Base-by-base conservation (phyloP, 345 rosid species). In the Gossypium raimondii region DNA sequence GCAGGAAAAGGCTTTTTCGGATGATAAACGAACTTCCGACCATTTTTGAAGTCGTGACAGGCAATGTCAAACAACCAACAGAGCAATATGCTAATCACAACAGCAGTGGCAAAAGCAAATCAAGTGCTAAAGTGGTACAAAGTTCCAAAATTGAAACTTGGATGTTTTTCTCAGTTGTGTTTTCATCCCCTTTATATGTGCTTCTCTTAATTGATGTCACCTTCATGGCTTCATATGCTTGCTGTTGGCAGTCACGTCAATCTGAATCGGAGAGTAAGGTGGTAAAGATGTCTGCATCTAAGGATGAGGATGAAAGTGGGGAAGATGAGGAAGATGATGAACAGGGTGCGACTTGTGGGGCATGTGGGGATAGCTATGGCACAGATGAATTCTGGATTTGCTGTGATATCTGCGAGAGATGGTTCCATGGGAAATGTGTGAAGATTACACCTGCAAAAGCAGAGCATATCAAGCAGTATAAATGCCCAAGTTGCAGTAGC, bases 1-100 rank as follows among this genome's bases (percentile, higher is more conserved):
- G 17, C 92, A 95, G 99, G 90, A 95, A 93, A 89, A 95, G 90
- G 80, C 98, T 95, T 75, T 95, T 95, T 84, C 94, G 91, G 88
- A 91, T 92, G 99, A 93, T 93, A 77, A 95, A 93, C 63, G 97
- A 95, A 13, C 86, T 95, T 70, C 96, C 98, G 2, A 87, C 99
- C 58, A 90, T 95, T 72, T 95, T 91, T 73, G 97, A 95, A 79
- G 89, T 93, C 38, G 97, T 93, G 82, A 81, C 94, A 2, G 97
- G 96, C 78, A 88, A 68, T 75, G 86, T 63, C 65, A 89, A 93
- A 82, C 97, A 84, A 73, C 73, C 92, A 2, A 94, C 86, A 83
- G 98, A 94, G 18, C 95, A 81, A 55, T 79, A 93, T 81, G 90
- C 77, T 64, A 85, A 60, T 79, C 88, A 89, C 75, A 89, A 84